Percentiles rank a stretch among this genome's conserved stretches.
Evolutionary conservation across 805 yeast genomes (phyloP).

Genomic region (Lipomyces spencermartinsiae): DNA sequence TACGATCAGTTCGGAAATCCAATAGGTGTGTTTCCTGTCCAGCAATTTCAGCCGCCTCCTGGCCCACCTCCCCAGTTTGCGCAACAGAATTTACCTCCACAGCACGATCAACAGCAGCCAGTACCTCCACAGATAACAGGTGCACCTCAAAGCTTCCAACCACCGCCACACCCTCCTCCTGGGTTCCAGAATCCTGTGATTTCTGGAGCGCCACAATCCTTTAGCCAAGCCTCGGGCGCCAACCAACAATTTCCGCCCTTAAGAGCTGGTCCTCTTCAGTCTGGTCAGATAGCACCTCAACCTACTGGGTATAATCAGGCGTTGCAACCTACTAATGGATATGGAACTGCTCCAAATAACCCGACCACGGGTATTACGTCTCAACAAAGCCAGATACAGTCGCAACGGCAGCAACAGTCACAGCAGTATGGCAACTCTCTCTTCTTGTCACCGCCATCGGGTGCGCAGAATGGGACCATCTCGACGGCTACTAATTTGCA

Average conservation of each 20-base stretch:
- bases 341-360: conserved; percentile 14
- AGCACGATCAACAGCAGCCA: no score
- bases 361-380: conserved; percentile 16
- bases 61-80: conserved; percentile 12
- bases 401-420: conserved; percentile 17
- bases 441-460: neutral
- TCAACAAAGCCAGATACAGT: neutral
- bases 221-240: conserved; percentile 18
- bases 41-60: conserved; percentile 9
- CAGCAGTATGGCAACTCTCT: conserved; percentile 9
- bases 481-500: neutral
- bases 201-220: neutral
- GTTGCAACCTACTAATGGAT: neutral
- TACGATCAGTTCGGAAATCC: conserved; percentile 32
- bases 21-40: conserved; percentile 13
- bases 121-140: neutral
- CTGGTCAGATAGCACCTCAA: conserved; percentile 7
- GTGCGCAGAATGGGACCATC: neutral
- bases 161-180: conserved; percentile 1
- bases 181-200: neutral
- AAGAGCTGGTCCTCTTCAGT: neutral
- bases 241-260: conserved; percentile 16
- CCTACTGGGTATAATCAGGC: conserved; percentile 15
- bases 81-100: neutral
- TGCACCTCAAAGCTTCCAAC: conserved; percentile 2